Evolutionary conservation across 2,329 filamentous ascomycete species (phyloP), one percentile per base, ranked within the genome.

Genomic region (Thielaviopsis euricoi): DNA sequence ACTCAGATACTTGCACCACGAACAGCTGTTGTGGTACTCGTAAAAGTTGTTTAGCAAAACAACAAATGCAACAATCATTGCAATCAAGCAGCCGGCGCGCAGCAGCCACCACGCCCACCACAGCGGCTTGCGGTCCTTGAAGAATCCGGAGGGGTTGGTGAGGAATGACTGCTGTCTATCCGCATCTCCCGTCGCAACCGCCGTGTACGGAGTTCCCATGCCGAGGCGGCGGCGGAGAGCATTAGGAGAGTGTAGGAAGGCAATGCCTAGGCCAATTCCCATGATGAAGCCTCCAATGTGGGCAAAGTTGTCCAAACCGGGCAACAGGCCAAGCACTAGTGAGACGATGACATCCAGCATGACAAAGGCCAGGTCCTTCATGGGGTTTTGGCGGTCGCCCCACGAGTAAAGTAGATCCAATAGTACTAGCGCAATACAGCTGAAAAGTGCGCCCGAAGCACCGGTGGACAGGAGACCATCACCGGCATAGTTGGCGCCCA

Each of bases 71-170:
- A 95, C 78, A 40, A 95, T 75, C 37, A 90, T 86, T n/a, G 83
- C 78, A 7, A 95, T 78, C 55, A 98, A 73, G 23, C 86, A 84
- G 0, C 79, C 88, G 0, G 80, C 87, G 19, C 93, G 81, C 26
- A 97, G 77, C 22, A 95, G 71, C 91, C 91, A 97, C 93, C 93
- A 98, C 6, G 75, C 86, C 93, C 93, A 98, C 93, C 93, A 98
- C 7, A 95, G 76, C 22, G 87, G 86, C 69, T 95, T 95, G 19
- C 93, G 80, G 21, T 88, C 89, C 68, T 90, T 91, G 74, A 97
- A 97, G 71, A 96, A 96, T 6, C 81, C 83, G 3, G 83, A 68
- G 0, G 85, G 81, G 59, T 79, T 81, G 65, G 82, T 80, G 58
- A 80, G 67, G 63, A 86, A 82, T 0, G 63, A 86, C 25, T 76